Evolutionary conservation across 23 red algal genomes (phyloP).

Genomic region (Chondrus crispus): DNA sequence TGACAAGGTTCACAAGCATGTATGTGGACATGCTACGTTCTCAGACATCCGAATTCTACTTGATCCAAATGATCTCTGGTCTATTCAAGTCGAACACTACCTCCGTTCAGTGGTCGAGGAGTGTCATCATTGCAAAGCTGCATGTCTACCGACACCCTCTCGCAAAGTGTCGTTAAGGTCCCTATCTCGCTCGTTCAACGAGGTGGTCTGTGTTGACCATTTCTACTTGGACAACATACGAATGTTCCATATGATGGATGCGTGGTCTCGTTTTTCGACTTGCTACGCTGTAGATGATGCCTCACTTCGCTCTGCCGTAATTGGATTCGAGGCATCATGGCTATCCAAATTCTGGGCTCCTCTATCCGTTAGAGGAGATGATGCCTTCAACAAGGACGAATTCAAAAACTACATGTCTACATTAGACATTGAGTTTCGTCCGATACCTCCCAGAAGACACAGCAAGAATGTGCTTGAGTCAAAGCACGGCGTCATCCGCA

Average conservation of each 20-base stretch:
- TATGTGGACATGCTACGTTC: neutral
- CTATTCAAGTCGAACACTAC: neutral
- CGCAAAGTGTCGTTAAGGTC: neutral
- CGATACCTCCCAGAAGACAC: neutral
- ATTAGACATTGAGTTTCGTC: neutral
- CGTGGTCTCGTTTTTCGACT: neutral
- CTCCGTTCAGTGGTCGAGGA: neutral
- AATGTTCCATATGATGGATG: neutral
- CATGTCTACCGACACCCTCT: neutral
- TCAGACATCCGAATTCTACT: neutral
- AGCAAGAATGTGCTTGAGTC: neutral
- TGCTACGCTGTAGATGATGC: neutral
- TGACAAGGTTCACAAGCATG: constrained; percentile 8
- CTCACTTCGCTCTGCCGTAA: neutral
- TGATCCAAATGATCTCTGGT: neutral
- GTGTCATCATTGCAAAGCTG: neutral
- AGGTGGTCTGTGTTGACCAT: neutral
- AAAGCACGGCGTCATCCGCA: neutral
- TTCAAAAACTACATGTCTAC: neutral
- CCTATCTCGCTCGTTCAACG: neutral
- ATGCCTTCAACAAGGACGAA: neutral
- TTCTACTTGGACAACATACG: neutral
- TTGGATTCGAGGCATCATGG: neutral
- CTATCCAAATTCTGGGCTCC: neutral
- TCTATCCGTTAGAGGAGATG: neutral